Base-by-base conservation (phyloP, 2,329 filamentous ascomycete genomes). In the Rhytidhysteron rufulum region DNA sequence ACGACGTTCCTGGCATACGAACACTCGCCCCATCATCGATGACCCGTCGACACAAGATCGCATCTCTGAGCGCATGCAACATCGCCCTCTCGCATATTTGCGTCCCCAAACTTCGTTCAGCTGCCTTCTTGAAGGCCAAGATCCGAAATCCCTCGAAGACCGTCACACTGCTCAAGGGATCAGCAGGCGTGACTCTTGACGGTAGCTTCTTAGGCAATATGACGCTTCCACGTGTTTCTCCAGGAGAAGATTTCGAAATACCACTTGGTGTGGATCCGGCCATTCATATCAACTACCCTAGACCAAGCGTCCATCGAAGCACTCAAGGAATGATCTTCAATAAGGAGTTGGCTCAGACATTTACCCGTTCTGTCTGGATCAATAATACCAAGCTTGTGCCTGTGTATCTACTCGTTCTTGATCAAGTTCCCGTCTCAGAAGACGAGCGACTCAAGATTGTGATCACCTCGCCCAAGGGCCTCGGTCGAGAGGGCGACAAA, bases 401-500 rank as follows among this genome's bases (percentile, higher is more conserved):
- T 0, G 66, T 76, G 11, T 68, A 68, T 1, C 30, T 83, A 2
- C 62, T 74, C 1, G 73, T 83, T 19, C 55, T 79, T 3, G 80
- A 84, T 45, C 79, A 83, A 59, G 66, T 82, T 2, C 80, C 79
- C 3, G 67, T 82, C n/a, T 78, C 73, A 17, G 73, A 82, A 55
- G 79, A 83, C 39, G 79, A 82, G 54, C 66, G 71, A 30, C 62
- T 83, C 5, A 66, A 67, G 4, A 70, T 83, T 7, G 71, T 74
- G 2, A 54, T 82, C 22, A 47, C 71, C 13, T 56, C 62, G 15
- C 80, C 80, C 1, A 60, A 60, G 3, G 77, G 75, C 0, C 47
- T 83, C 31, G 51, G 51, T 1, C 46, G 58, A 39, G 50, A 49
- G 17, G 50, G 50, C 2, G 50, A 47, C 40, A 16, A n/a, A 24